Base-by-base conservation (phyloP, 129 eudicot species). In the Logfia minima region DNA sequence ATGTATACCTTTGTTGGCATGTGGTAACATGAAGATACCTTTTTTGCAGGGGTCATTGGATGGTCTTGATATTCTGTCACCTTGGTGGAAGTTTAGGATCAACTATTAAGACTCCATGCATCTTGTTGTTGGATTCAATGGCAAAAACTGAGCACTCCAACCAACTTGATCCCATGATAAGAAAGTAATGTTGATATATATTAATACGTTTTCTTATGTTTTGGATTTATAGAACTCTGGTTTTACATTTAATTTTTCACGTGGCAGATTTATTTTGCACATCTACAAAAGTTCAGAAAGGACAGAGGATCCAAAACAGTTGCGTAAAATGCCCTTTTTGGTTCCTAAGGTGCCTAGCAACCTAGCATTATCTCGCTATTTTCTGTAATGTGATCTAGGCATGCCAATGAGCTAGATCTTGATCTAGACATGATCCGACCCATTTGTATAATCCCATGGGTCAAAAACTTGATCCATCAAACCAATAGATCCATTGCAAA, bases 121-220 rank as follows among this genome's bases (percentile, higher is more conserved):
- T 90, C 80, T 61, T 92, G 71, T 79, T 90, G 75, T 83, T 92
- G 85, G 96, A 92, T 78, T 90, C 98, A 17, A 72, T 92, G 39
- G 87, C 83, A 53, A 79, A 26, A 43, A 70, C 87, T 51, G 83
- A 79, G 19, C 83, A 64, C 72, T 86, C 96, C 9, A 79, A 10
- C 76, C 83, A 81, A 53, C 85, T 89, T 52, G 90, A 89, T 76
- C 92, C 88, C 66, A 64, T 26, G 41, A 85, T 89, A 66, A 84
- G 88, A 80, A 89, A 87, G 97, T 89, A 87, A 24, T 52, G 3
- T 64, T 48, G 16, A 26, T 26, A 1, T 1, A 26, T 26, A 26
- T 2, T 26, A 2, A 26, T 26, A 26, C 2, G 29, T 26, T 2
- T 26, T 26, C 29, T 26, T 26, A 26, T 26, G 29, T 26, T 26